Base-by-base conservation (phyloP, 1,284 basidiomycete species). In the Leccinum pallidistipes region DNA sequence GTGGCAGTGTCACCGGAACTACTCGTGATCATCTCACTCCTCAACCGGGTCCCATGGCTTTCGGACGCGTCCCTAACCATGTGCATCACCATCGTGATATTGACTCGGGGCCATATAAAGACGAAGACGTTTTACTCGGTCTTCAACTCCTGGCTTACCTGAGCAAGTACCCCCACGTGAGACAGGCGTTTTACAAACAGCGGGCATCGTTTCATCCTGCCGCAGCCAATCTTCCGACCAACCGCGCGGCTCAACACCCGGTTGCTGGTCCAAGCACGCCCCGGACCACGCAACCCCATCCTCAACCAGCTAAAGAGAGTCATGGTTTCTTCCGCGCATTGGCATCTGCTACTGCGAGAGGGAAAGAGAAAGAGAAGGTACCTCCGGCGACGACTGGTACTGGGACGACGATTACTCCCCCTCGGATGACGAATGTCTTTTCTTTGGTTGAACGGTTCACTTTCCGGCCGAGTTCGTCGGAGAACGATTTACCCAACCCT, bases 161-260 rank as follows among this genome's bases (percentile, higher is more conserved):
- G 24, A 95, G 92, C 78, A 99, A 99, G 76, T 99, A 99, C 74
- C 94, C 97, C 0, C 97, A 99, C 76, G 96, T 99, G 3, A 83
- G 97, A n/a, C 90, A 95, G 66, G 93, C 95, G 6, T 98, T 99
- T 75, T 98, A 98, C 76, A 92, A 92, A 72, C 87, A 87, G 1
- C 84, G 92, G 1, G 71, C 80, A 21, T 84, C 85, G 16, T 92
- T 92, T 74, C 90, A 92, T 69, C 90, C 90, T 1, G 90, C 87
- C 4, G 83, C 81, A 40, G 79, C 81, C 5, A 76, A 78, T 59
- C 68, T 82, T 67, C 56, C 66, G 14, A 50, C 24, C 8, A 63
- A 40, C 18, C 65, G 67, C 16, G 11, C 57, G 5, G 31, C 2
- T 47, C 68, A 59, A 32, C 71, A 71, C 57, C 51, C 64, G 3